Evolutionary conservation across 768 basidiomycete species (phyloP), one percentile per base, ranked within the genome.

Genomic region (button mushroom (Agaricus bisporus)): DNA sequence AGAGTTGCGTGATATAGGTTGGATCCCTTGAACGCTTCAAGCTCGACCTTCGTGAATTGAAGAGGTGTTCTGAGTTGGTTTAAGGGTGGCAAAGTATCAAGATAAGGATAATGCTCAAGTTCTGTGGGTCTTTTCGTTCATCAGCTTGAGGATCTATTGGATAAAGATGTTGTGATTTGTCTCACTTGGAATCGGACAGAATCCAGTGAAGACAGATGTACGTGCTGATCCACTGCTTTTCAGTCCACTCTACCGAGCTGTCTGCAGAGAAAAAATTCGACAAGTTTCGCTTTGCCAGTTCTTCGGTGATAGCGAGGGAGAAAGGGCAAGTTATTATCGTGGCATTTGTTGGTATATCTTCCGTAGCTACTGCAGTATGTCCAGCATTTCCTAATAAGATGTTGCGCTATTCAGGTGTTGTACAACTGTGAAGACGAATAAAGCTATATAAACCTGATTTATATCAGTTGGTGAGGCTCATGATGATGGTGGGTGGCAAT

Each of bases 1-100:
- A 76, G 49, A 0, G 88, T 83, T 0, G 92, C 93, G 2, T 86
- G 83, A 58, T 82, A 82, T 2, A 98, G 63, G 65, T 95, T 95
- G 2, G 88, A 88, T 0, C 91, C 93, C 49, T 76, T 73, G 48
- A 97, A 77, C 9, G 83, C 64, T 17, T 80, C 74, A 15, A 84
- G 68, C 63, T 98, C 95, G 14, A 61, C 49, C 0, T 64, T 44
- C 0, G 78, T 78, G 63, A 91, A 97, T 58, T 88, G 82, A 11
- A 93, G 72, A 0, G 93, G 79, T 0, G 94, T 95, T 12, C 75
- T 69, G 0, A 95, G 73, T 49, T 76, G 72, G 2, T 73, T 67
- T 0, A 74, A 45, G 0, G 71, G 25, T 0, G 95, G 95, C 1
- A 97, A 73, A 7, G 77, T 80, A 18, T 77, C 68, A 25, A 92